Evolutionary conservation across 1,284 basidiomycete genomes (phyloP), one percentile per base, ranked within the genome.

Genomic region (Sporisorium iseilematis-ciliati): DNA sequence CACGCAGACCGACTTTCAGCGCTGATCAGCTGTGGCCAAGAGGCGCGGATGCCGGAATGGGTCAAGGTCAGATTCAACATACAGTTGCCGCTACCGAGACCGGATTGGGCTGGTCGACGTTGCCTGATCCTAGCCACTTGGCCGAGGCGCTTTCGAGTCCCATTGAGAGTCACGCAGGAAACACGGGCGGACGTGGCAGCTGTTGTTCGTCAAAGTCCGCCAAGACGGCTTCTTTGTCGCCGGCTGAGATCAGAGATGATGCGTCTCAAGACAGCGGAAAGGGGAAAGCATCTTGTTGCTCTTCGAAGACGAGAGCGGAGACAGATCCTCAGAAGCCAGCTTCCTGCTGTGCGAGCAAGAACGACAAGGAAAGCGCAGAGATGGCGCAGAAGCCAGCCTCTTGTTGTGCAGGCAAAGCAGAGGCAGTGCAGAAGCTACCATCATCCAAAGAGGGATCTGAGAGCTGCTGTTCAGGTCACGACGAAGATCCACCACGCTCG

Each of bases 61-160:
- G 74, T 5, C 74, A 76, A 33, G 74, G 74, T 23, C 74, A 76
- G 52, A 71, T 76, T 21, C 74, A 72, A n/a, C 66, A 75, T 25
- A 46, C 66, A 3, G n/a, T 65, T 23, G 72, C 72, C 3, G 72
- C 72, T 4, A 58, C 63, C 26, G 72, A 75, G 49, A 67, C 61
- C 4, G 72, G 72, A 8, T 41, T 75, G 16, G 72, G 72, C 0
- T 75, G 72, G 72, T 75, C 72, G 18, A 75, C 72, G 3, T 29
- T 75, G 25, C 66, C 72, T 2, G 57, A 33, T 2, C 64, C 49
- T 5, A 52, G 29, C 20, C 52, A 57, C 2, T 20, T 60, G 7
- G 35, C 48, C 0, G 57, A 53, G 7, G 31, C 66, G 2, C 8
- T 51, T 12, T 55, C 66, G 18, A 63, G 66, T 31, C 66, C 66